Percentiles rank a stretch among this genome's conserved stretches.
These are phyloP conservation scores for Linnemannia schmuckeri DNA, from an alignment of 192 early-diverging fungal species.

Conservation along the genomic window DNA sequence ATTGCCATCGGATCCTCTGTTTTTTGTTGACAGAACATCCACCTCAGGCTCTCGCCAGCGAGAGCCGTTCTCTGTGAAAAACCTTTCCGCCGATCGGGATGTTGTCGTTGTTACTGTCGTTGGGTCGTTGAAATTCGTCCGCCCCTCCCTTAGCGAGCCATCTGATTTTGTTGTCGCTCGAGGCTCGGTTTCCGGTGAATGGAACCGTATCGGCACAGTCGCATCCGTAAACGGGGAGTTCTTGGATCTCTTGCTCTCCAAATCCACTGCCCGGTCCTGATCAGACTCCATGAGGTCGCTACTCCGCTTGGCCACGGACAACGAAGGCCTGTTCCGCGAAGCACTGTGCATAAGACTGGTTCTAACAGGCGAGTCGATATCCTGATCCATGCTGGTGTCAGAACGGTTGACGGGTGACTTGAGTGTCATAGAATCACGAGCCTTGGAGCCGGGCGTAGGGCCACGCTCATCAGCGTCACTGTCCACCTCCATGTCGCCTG, in stretches of 20 bases:
- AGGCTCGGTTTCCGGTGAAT: conserved; percentile 10
- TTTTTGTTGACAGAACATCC: not conserved
- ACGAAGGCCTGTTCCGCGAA: not conserved
- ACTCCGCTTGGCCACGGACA: not conserved
- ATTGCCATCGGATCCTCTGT: not conserved
- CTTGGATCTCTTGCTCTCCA: conserved; percentile 13
- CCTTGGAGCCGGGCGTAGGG: conserved; percentile 20
- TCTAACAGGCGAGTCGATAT: not conserved
- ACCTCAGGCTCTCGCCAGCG: not conserved
- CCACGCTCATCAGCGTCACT: not conserved
- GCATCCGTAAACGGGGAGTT: conserved; percentile 43
- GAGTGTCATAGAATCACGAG: conserved; percentile 39
- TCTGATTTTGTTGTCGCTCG: not conserved
- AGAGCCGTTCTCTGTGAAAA: not conserved
- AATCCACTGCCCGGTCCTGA: conserved; percentile 7
- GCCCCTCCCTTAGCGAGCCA: not conserved
- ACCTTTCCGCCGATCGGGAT: not conserved
- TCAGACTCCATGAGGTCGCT: conserved; percentile 15
- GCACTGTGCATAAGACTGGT: not conserved
- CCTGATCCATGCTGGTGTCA: not conserved
- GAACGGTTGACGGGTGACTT: conserved; percentile 20
- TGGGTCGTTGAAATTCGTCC: not conserved
- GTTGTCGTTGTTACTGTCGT: too few species aligned
- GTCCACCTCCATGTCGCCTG: not conserved
- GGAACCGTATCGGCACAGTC: conserved; percentile 31